These are phyloP conservation scores for Flaveria bidentis DNA, from an alignment of 129 eudicot genomes.

Conservation along the genomic window DNA sequence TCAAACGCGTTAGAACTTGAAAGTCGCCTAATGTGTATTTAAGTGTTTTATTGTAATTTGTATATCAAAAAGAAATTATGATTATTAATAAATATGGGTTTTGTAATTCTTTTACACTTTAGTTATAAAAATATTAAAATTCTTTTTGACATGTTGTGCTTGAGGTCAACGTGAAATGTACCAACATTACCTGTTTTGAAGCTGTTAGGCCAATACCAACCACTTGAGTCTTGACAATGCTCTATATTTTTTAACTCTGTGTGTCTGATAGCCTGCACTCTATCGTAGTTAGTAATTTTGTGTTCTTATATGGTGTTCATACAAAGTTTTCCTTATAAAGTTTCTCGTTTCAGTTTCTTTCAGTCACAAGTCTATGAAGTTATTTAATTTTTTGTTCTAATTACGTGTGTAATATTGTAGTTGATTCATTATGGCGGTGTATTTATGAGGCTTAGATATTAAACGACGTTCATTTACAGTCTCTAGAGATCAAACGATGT, in stretches of 20 bases:
- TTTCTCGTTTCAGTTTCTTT: constrained; percentile 2
- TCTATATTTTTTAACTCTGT: background rate
- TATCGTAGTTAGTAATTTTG: background rate
- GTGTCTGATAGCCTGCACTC: constrained; percentile 9
- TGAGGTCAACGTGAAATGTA: background rate
- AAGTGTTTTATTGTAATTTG: background rate
- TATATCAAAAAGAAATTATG: background rate
- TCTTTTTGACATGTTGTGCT: background rate
- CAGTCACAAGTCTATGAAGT: background rate
- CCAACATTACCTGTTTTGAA: background rate
- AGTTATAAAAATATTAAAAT: background rate
- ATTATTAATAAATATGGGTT: background rate
- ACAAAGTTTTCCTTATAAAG: background rate
- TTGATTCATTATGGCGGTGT: background rate
- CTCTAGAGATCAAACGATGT: constrained; percentile 5
- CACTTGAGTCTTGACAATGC: background rate
- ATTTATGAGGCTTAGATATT: background rate
- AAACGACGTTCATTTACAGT: background rate
- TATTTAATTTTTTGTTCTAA: background rate
- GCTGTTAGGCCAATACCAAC: background rate
- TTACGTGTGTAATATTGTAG: background rate
- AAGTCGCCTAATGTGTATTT: background rate
- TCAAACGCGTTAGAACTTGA: background rate
- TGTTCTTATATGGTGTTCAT: background rate
- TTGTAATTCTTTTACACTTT: background rate